phyloP scores from a whole-genome alignment of 1,284 basidiomycete species.

The Psilocybe mexicana region DNA sequence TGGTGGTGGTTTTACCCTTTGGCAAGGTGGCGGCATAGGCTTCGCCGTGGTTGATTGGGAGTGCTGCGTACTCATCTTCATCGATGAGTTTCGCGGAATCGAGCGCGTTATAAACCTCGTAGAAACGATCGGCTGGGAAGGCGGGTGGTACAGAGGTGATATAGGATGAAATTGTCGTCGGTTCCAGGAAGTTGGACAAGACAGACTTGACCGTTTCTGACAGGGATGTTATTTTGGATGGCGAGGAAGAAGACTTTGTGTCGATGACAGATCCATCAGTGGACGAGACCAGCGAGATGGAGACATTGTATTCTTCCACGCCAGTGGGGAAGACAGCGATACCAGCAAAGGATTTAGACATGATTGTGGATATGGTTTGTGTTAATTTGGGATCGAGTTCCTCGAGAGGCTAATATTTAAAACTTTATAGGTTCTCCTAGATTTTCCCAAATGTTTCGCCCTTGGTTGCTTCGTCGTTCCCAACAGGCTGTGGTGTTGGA shows the following conservation, averaged over 20 bases:
- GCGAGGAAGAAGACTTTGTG: neutral
- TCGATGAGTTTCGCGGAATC: neutral
- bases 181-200: neutral
- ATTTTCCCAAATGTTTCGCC: too few relatives aligned
- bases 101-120: neutral
- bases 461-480: neutral
- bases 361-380: neutral
- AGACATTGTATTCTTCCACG: neutral
- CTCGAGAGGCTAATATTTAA: too few relatives aligned
- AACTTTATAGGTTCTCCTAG: too few relatives aligned
- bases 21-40: neutral
- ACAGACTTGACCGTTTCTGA: neutral
- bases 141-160: neutral
- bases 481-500: neutral
- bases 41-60: neutral
- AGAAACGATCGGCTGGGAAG: neutral
- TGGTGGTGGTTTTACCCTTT: neutral
- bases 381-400: neutral
- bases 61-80: neutral
- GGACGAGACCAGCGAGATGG: neutral
- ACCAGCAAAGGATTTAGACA: neutral
- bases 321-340: conserved; percentile 1
- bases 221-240: neutral
- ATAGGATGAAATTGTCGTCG: neutral
- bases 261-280: neutral